Base-by-base conservation (phyloP, 164 flowering plant species). In the Liquidambar formosana region DNA sequence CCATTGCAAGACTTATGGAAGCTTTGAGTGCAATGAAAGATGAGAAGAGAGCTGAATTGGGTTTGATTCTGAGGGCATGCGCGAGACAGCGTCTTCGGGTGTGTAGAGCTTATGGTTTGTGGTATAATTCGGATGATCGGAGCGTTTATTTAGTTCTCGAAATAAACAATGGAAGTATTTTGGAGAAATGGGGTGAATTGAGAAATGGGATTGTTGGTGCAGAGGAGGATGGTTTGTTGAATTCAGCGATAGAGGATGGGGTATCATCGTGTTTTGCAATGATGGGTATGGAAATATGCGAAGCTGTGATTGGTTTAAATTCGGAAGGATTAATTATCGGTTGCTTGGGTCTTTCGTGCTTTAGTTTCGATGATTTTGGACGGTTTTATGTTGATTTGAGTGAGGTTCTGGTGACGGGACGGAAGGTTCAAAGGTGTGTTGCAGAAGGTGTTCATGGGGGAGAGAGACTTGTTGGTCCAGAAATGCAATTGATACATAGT, bases 241-340 rank as follows among this genome's bases (percentile, higher is more conserved):
- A 57, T 65, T 68, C 25, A 49, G 59, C 10, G 15, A 61, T 15
- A 45, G 49, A 68, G 13, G 71, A 68, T 72, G 75, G 62, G 28
- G 21, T 79, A 47, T 71, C 64, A n/a, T n/a, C n/a, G 38, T 59
- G 72, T 56, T 85, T 86, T 73, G 84, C 81, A 1, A 49, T 76
- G 73, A 69, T 83, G 21, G 87, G 85, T 53, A 68, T 86, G 84
- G 92, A 88, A 64, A 60, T 88, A 25, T 91, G 93, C 72, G 94
- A 93, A 66, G 80, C 84, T 8, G 46, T 93, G 72, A 77, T 77
- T 54, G 70, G 69, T 57, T 75, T 95, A 74, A 89, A 86, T 73
- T 75, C 74, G 0, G 81, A 84, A 73, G 88, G 90, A 38, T 44
- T 93, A 18, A 71, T 80, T 66, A 26, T 77, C 43, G 97, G 99